Evolutionary conservation across 1,139 yeast species (phyloP), one percentile per base, ranked within the genome.

Genomic region (Protomyces inouyei): DNA sequence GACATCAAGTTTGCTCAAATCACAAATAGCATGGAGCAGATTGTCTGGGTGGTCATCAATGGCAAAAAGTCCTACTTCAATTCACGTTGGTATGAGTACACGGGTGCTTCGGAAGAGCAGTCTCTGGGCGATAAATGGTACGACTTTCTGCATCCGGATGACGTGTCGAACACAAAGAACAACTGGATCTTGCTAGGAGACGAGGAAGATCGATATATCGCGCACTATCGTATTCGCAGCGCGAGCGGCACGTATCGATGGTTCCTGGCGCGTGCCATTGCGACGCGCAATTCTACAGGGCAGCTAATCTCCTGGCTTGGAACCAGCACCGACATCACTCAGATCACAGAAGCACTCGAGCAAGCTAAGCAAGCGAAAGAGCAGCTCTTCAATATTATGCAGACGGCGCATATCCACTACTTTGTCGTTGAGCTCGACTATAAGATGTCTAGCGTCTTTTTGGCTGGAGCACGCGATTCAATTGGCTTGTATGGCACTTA

Each of bases 311-410:
- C 53, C 18, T 59, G 55, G 46, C 32, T 59, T 6, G 63, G 63
- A 6, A 52, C 63, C 14, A 52, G 57, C 43, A 59, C 63, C 4
- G 63, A 59, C 36, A 52, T 59, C 45, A 59, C 63, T n/a, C 63
- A 59, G 21, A 59, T 59, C 38, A 59, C 63, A 9, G 63, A 59
- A 35, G 63, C 63, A 10, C 57, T 59, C 10, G 57, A 59, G 23
- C 52, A 52, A 10, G 57, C 63, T 2, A 59, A 59, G 35, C 52
- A 16, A 18, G 63, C 63, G 10, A 59, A 45, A 35, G 63, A 59
- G 51, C 63, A 59, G 18, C 57, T 59, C 52, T 59, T 52, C 57
- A 59, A 59, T 35, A 59, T 59, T 35, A 59, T 59, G 63, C 63
- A 59, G 43, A 59, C 46, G 5, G 63, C 63, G n/a, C 63, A 59